Base-by-base conservation (phyloP, 345 rosid genomes). In the Arabidopsis suecica region DNA sequence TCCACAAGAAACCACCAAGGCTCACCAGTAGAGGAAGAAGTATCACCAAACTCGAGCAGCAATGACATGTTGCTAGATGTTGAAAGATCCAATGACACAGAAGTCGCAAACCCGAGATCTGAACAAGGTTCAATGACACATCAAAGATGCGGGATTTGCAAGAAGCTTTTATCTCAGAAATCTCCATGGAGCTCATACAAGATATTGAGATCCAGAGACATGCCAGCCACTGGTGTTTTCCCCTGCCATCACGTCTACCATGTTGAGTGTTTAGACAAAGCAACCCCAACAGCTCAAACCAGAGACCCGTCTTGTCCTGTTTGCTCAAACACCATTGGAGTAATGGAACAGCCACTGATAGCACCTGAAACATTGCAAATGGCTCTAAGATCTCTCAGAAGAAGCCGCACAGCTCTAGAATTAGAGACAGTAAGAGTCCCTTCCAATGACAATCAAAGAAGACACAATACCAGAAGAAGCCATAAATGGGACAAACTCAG, bases 201-300 rank as follows among this genome's bases (percentile, higher is more conserved):
- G 49, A 87, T 89, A 49, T 30, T 93, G 80, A 88, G 90, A 83
- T 83, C 88, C 41, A 61, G 84, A 33, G 97, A 91, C 79, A 85
- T 89, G 94, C 97, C 96, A 30, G 76, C 74, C 32, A 86, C 97
- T 40, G 96, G 96, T 28, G 81, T 93, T n/a, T 82, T 93, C 56
- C 84, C 92, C 4, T 93, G 97, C 73, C 80, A 91, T 57, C 98
- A 93, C 23, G 88, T 89, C 50, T 93, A 83, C 80, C 98, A 93
- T 75, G 91, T 92, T 4, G 97, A 93, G 70, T 93, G 98, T 81
- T 83, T 93, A 87, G 98, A 93, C 61, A 89, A 93, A 77, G 74
- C 81, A 64, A 87, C 93, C 1, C 86, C 94, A 13, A 86, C 89
- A 63, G 69, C 79, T 60, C 88, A 93, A 73, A 80, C 82, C 36